Base-by-base conservation (phyloP, 2,329 filamentous ascomycete genomes). In the Mycosphaerella sp. region DNA sequence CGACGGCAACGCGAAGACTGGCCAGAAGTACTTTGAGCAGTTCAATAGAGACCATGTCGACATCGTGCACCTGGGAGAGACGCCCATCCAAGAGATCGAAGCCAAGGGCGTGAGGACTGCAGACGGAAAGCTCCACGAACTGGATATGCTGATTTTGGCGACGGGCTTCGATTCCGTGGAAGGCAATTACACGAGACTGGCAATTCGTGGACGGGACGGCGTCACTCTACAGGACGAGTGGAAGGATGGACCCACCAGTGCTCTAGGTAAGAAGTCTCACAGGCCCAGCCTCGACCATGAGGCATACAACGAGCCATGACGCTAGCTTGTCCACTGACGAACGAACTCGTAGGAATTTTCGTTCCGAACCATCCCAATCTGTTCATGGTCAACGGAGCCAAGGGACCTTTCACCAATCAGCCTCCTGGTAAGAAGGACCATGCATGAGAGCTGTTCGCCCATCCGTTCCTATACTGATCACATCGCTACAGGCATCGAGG, bases 11-110 rank as follows among this genome's bases (percentile, higher is more conserved):
- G 70, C 59, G 6, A 69, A 67, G 14, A 68, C 76, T 4, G 73
- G 75, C 53, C 73, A 76, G 51, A 70, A 75, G 61, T 76, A 72
- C 54, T 77, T 76, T 51, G 74, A 77, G 61, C 66, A 71, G 60
- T 65, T 76, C 21, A 71, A 76, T 55, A 67, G 64, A 45, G 66
- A 69, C 0, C 67, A 76, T 53, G 73, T 74, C 50, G 66, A 72
- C 23, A 67, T 76, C 11, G 64, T 76, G 14, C 68, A 75, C 56
- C 63, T 75, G 44, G 72, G 70, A 50, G 67, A 70, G 53, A 70
- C 70, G 11, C 62, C 76, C 23, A 73, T 68, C 4, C 70, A 73
- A 59, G 73, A 68, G 10, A 43, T 83, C 78, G 59, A 81, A 80
- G 6, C 69, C 74, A 41, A 82, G 80, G 74, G 74, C 5, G 70